Evolutionary conservation across 2,329 filamentous ascomycete genomes (phyloP).

Genomic region (Colletotrichum kahawae): DNA sequence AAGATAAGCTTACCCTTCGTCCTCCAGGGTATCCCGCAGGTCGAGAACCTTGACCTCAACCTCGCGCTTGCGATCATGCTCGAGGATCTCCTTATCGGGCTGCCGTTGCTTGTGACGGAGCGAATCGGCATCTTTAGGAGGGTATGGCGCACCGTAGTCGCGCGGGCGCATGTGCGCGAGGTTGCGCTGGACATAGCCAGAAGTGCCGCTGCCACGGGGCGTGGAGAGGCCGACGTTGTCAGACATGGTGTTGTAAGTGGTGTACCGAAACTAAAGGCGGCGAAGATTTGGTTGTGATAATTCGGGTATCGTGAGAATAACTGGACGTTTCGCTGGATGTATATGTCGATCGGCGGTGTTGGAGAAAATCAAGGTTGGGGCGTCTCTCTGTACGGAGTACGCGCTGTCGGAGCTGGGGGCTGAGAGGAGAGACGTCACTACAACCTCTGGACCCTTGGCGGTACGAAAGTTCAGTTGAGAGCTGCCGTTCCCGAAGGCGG

Average conservation of each 20-base stretch:
- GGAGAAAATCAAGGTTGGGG: background rate
- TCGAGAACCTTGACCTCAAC: slow-evolving; percentile 95
- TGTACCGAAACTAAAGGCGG: background rate
- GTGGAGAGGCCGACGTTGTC: slow-evolving; percentile 97
- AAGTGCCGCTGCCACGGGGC: slow-evolving; percentile 92
- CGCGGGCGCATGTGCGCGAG: slow-evolving; percentile 86
- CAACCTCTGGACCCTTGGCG: slow-evolving; percentile 9
- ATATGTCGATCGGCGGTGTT: background rate
- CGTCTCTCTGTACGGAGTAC: background rate
- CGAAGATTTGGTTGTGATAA: background rate
- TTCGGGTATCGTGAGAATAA: background rate
- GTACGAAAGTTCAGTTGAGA: slow-evolving; percentile 1
- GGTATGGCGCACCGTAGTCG: slow-evolving; percentile 78
- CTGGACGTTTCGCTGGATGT: background rate
- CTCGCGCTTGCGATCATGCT: slow-evolving; percentile 90
- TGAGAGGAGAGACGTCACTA: slow-evolving; percentile 12
- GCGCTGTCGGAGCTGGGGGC: background rate
- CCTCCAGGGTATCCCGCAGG: slow-evolving; percentile 87
- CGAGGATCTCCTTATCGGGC: slow-evolving; percentile 90
- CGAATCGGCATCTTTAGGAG: slow-evolving; percentile 68
- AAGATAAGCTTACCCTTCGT: slow-evolving; percentile 69
- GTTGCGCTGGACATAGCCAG: slow-evolving; percentile 97
- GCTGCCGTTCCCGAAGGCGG: background rate
- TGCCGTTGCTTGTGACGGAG: slow-evolving; percentile 80
- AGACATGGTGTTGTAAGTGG: slow-evolving; percentile 71